Percentiles rank a stretch among this genome's conserved stretches.
Conservation (phyloP, 73 alveolate genomes). For the Tetrahymena elliotti region DNA sequence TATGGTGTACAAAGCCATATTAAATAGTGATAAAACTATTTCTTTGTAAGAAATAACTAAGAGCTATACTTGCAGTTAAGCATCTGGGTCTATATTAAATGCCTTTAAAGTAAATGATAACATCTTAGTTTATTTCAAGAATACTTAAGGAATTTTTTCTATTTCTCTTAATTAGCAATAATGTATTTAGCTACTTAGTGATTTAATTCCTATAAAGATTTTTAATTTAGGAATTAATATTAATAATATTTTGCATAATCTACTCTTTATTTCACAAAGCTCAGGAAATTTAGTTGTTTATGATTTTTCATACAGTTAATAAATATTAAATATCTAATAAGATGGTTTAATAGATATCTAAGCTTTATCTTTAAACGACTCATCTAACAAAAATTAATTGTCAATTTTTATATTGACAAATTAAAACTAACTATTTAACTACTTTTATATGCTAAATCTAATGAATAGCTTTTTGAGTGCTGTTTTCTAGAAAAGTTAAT, state of each 20-base stretch:
- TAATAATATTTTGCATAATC: not conserved
- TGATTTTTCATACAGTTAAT: not conserved
- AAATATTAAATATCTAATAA: no score
- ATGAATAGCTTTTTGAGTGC: no score
- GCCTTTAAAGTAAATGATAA: not conserved
- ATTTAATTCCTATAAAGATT: not conserved
- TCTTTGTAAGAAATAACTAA: not conserved
- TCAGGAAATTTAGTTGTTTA: not conserved
- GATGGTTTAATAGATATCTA: not conserved
- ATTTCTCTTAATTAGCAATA: not conserved
- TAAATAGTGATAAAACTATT: not conserved
- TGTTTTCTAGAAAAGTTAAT: no score
- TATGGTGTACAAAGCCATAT: not conserved
- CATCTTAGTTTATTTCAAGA: not conserved
- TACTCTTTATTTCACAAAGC: not conserved
- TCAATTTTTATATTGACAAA: not conserved
- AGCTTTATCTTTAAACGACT: not conserved
- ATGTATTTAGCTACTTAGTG: not conserved
- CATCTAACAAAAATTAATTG: no score
- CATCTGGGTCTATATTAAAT: not conserved
- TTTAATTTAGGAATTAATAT: not conserved
- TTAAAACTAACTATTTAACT: no score
- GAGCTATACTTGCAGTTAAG: not conserved
- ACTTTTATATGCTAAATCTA: no score
- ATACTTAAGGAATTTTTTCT: not conserved